Evolutionary conservation across 2,329 filamentous ascomycete species (phyloP).

Genomic region (Emmonsiellopsis sp.): DNA sequence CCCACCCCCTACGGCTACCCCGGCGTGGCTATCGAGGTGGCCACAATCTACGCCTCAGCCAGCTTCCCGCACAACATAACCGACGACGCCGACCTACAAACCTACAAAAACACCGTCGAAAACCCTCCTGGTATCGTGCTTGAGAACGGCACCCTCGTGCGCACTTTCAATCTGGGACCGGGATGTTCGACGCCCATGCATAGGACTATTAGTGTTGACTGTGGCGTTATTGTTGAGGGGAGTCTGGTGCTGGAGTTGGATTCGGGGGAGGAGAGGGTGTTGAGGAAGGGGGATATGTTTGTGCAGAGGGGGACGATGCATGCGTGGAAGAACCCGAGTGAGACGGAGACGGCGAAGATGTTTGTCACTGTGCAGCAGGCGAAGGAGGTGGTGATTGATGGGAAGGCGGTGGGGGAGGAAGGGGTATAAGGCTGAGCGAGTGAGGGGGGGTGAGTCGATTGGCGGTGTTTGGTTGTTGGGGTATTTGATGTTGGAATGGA

Average conservation of each 20-base stretch:
- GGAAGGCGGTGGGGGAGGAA: conserved; percentile 3
- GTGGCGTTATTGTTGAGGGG: conserved; percentile 29
- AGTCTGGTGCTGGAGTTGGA: conserved; percentile 29
- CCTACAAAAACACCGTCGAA: conserved; percentile 26
- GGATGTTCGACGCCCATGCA: conserved; percentile 27
- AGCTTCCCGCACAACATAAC: conserved; percentile 19
- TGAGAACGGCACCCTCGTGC: conserved; percentile 22
- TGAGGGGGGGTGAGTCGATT: no score
- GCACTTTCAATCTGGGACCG: conserved; percentile 27
- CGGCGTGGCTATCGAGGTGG: conserved; percentile 23
- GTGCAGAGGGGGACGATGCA: conserved; percentile 24
- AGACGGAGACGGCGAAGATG: conserved; percentile 35
- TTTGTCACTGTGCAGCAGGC: conserved; percentile 16
- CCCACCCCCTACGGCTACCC: conserved; percentile 19
- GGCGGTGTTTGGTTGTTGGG: no score
- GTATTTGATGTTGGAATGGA: no score
- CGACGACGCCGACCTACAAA: conserved; percentile 24
- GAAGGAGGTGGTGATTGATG: background rate
- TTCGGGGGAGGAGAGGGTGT: conserved; percentile 22
- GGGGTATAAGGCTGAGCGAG: no score
- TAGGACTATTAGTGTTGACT: conserved; percentile 29
- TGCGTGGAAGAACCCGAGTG: conserved; percentile 36
- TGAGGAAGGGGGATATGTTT: conserved; percentile 27
- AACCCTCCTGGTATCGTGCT: conserved; percentile 25
- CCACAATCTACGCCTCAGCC: conserved; percentile 22